phyloP scores from a whole-genome alignment of 192 early-diverging fungal species.

The Umbelopsis isabellina region DNA sequence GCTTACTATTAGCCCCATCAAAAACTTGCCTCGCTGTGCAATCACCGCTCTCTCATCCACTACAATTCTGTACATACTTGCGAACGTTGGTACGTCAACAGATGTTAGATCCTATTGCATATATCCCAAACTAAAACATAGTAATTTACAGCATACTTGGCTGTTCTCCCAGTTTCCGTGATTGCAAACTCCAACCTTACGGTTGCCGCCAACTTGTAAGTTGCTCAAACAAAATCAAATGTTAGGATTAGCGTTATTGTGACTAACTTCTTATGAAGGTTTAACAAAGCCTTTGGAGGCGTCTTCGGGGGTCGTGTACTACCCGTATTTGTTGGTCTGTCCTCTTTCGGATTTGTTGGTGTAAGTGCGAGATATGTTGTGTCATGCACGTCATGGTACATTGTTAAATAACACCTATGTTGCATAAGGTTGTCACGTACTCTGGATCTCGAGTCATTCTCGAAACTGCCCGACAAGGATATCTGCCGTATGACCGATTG shows the following conservation, averaged over 20 bases:
- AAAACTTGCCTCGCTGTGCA: slow-evolving; percentile 61
- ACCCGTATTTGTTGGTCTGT: slow-evolving; percentile 50
- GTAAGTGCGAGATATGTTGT: neutral
- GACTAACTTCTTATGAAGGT: slow-evolving; percentile 22
- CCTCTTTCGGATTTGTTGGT: slow-evolving; percentile 35
- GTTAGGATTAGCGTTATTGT: neutral
- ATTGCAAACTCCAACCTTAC: slow-evolving; percentile 35
- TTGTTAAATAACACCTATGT: neutral
- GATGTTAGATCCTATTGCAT: neutral
- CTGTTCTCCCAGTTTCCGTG: slow-evolving; percentile 27
- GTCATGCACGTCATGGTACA: neutral
- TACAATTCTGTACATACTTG: slow-evolving; percentile 57
- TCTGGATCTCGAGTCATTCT: slow-evolving; percentile 49
- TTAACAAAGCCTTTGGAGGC: slow-evolving; percentile 27
- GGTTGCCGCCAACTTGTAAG: slow-evolving; percentile 38
- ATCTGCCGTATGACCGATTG: slow-evolving; percentile 43
- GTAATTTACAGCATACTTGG: slow-evolving; percentile 22
- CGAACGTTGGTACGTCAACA: slow-evolving; percentile 30
- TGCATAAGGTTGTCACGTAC: neutral
- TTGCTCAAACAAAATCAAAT: neutral
- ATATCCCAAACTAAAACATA: neutral
- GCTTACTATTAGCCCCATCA: slow-evolving; percentile 41
- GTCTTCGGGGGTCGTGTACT: slow-evolving; percentile 43
- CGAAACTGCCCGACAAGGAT: slow-evolving; percentile 57
- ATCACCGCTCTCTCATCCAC: slow-evolving; percentile 53